These are phyloP conservation scores for Marasmius tenuissimus DNA, from an alignment of 1,284 basidiomycete species.

Conservation along the genomic window DNA sequence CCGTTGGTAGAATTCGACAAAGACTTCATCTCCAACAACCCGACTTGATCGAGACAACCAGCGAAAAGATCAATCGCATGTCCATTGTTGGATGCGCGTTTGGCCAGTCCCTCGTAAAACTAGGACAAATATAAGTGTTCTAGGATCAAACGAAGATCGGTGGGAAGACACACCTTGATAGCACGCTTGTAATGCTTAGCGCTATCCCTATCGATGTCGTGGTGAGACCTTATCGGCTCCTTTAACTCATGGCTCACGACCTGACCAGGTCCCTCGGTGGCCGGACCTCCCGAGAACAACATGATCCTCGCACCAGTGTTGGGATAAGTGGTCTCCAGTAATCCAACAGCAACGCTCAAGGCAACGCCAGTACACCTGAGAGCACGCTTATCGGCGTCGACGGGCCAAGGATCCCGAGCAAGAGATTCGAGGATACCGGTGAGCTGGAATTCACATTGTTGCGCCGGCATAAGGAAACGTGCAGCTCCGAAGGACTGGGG, in stretches of 20 bases:
- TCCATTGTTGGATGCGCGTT: conserved; percentile 91
- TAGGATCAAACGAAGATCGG: not conserved
- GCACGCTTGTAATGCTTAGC: conserved; percentile 99
- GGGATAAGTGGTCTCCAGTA: conserved; percentile 94
- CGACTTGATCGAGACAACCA: conserved; percentile 97
- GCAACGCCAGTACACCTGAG: conserved; percentile 96
- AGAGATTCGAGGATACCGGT: conserved; percentile 93
- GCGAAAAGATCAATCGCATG: conserved; percentile 96
- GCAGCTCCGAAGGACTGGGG: conserved; percentile 85
- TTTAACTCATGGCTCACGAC: conserved; percentile 95
- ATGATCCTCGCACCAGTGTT: conserved; percentile 97
- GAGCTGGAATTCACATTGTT: conserved; percentile 95
- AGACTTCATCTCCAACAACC: conserved; percentile 96
- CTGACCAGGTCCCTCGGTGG: conserved; percentile 96
- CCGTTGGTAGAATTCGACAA: conserved; percentile 96
- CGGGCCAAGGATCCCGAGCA: conserved; percentile 95
- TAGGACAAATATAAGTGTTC: conserved; percentile 28
- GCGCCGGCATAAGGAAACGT: conserved; percentile 91
- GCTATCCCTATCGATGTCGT: conserved; percentile 97
- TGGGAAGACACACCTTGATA: conserved; percentile 66
- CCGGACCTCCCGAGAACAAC: conserved; percentile 96
- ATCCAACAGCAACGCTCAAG: conserved; percentile 90
- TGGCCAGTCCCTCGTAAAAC: conserved; percentile 97
- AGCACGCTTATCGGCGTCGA: conserved; percentile 94
- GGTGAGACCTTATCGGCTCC: conserved; percentile 98